phyloP scores from a whole-genome alignment of 768 basidiomycete genomes.

The Leccinum rimulosum region DNA sequence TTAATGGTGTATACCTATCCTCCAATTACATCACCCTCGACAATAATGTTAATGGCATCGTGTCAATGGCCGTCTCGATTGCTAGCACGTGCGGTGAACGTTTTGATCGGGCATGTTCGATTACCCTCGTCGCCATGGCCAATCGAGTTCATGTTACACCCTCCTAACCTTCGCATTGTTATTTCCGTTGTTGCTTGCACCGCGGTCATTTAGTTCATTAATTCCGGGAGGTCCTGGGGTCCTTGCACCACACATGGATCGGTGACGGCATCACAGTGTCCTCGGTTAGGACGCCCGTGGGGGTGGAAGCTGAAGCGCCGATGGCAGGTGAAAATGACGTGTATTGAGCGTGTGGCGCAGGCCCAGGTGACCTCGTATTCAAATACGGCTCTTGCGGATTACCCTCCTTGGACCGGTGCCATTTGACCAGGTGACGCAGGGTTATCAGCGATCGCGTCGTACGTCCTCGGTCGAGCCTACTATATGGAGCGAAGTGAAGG shows the following conservation, averaged over 20 bases:
- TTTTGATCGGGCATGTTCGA: neutral
- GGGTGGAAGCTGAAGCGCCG: neutral
- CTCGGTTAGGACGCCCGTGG: neutral
- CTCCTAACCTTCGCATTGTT: neutral
- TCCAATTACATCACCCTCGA: neutral
- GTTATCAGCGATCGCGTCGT: neutral
- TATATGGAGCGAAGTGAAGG: neutral
- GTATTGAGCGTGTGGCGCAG: neutral
- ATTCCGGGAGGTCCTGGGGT: neutral
- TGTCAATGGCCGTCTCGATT: neutral
- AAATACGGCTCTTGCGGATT: neutral
- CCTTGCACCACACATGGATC: neutral
- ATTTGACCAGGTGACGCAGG: neutral
- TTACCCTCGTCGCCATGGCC: neutral
- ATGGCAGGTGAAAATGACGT: neutral
- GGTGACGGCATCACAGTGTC: neutral
- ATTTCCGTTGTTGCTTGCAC: neutral
- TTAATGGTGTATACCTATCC: constrained; percentile 8
- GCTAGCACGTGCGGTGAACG: neutral
- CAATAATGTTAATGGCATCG: neutral
- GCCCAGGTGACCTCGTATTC: neutral
- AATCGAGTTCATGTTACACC: neutral
- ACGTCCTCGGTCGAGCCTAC: neutral
- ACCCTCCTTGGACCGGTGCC: neutral
- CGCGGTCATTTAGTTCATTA: neutral